Evolutionary conservation across 192 early-diverging fungal species (phyloP).

Genomic region (Mycoemilia scoparia): DNA sequence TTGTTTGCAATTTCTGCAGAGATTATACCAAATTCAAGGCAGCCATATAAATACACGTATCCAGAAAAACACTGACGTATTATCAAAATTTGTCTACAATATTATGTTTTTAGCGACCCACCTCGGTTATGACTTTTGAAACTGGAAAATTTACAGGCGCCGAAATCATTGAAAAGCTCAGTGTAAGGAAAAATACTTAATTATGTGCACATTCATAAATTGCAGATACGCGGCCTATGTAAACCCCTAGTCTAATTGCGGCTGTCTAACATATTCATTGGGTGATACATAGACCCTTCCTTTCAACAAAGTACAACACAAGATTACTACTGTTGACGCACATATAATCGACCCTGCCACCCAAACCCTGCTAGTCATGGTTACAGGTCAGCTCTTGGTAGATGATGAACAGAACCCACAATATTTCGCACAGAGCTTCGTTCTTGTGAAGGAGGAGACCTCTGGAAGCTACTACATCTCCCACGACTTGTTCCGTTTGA

Average conservation of each 20-base stretch:
- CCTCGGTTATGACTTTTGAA: constrained; percentile 81
- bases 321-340: constrained; percentile 57
- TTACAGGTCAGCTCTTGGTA: constrained; percentile 77
- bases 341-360: constrained; percentile 47
- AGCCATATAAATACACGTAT: no score
- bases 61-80: no score
- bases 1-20: no score
- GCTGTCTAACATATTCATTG: no score
- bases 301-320: constrained; percentile 55
- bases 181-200: constrained; percentile 29
- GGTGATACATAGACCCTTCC: constrained; percentile 50
- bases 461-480: constrained; percentile 50
- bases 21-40: no score
- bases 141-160: constrained; percentile 41
- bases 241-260: no score
- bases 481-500: constrained; percentile 75
- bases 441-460: constrained; percentile 49
- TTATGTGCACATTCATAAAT: neutral
- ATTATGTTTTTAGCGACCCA: constrained; percentile 36
- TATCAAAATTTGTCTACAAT: neutral
- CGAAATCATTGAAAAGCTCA: constrained; percentile 55
- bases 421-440: constrained; percentile 75
- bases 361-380: constrained; percentile 52
- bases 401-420: constrained; percentile 69
- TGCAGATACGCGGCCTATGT: no score